phyloP scores from a whole-genome alignment of 768 basidiomycete species.

The Mycena latifolia region DNA sequence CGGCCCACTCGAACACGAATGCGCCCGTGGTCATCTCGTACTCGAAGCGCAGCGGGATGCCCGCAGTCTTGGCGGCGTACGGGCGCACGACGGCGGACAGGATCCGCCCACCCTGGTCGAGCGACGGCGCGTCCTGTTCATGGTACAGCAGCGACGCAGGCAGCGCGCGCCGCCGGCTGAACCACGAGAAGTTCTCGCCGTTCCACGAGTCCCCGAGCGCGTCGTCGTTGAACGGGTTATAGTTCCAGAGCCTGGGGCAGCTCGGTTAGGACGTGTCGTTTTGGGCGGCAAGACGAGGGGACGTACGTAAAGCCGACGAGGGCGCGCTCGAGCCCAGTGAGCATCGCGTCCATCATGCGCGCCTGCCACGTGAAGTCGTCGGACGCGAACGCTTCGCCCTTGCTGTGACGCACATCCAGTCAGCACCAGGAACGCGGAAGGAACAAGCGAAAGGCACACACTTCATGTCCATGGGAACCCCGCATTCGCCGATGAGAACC shows the following conservation, averaged over 20 bases:
- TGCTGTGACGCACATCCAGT: conserved; percentile 52
- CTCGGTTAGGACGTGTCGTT: no score
- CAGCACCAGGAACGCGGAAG: background rate
- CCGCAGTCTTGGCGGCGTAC: conserved; percentile 91
- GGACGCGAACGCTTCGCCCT: conserved; percentile 75
- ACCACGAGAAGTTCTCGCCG: conserved; percentile 98
- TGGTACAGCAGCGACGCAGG: conserved; percentile 67
- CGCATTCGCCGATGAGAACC: conserved; percentile 92
- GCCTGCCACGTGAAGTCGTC: conserved; percentile 87
- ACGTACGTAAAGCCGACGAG: conserved; percentile 90
- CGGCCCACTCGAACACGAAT: conserved; percentile 75
- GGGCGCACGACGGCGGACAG: conserved; percentile 87
- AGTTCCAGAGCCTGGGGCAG: conserved; percentile 86
- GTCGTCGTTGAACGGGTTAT: conserved; percentile 91
- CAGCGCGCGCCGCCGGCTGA: conserved; percentile 71
- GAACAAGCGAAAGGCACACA: conserved; percentile 57
- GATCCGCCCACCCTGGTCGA: conserved; percentile 88
- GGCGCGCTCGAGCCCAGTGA: conserved; percentile 82
- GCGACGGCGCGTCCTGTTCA: conserved; percentile 71
- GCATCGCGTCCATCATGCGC: conserved; percentile 95
- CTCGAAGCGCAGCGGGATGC: conserved; percentile 78
- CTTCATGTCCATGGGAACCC: conserved; percentile 99
- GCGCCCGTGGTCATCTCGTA: conserved; percentile 84
- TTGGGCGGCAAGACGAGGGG: no score
- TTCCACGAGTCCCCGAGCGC: conserved; percentile 90